Conservation (phyloP, 129 eudicot genomes). For the Glebionis coronaria region DNA sequence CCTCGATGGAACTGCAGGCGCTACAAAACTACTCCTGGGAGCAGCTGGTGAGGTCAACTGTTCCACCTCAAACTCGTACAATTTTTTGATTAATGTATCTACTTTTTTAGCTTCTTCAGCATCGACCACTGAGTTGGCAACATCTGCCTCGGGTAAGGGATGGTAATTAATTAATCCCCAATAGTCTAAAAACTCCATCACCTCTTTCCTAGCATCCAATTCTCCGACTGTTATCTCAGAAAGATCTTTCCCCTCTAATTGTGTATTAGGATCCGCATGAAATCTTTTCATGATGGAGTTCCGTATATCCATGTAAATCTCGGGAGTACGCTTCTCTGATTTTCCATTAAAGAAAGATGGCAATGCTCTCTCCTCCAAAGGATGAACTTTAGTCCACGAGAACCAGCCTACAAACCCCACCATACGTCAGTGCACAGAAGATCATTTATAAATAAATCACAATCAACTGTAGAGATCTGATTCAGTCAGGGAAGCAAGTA, state of each 20-base stretch:
- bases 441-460: slow-evolving; percentile 2
- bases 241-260: slow-evolving; percentile 65
- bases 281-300: slow-evolving; percentile 74
- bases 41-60: slow-evolving; percentile 43
- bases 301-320: slow-evolving; percentile 78
- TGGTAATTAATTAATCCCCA: slow-evolving; percentile 98
- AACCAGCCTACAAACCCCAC: slow-evolving; percentile 74
- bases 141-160: slow-evolving; percentile 54
- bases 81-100: slow-evolving; percentile 57
- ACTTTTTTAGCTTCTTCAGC: slow-evolving; percentile 41
- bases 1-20: slow-evolving; percentile 54
- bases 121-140: slow-evolving; percentile 30
- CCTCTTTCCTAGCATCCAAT: slow-evolving; percentile 71
- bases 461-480: slow-evolving; percentile 2
- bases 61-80: slow-evolving; percentile 70
- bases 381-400: slow-evolving; percentile 81
- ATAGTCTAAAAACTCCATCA: slow-evolving; percentile 86
- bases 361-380: slow-evolving; percentile 68
- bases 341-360: slow-evolving; percentile 91
- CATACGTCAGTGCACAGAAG: slow-evolving; percentile 9
- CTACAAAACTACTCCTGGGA: slow-evolving; percentile 40
- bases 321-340: slow-evolving; percentile 64
- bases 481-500: not conserved
- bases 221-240: slow-evolving; percentile 77
- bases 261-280: slow-evolving; percentile 54